Percentiles rank a stretch among this genome's conserved stretches.
phyloP scores from a whole-genome alignment of 2,329 filamentous ascomycete species.

The Penicillium sp. region DNA sequence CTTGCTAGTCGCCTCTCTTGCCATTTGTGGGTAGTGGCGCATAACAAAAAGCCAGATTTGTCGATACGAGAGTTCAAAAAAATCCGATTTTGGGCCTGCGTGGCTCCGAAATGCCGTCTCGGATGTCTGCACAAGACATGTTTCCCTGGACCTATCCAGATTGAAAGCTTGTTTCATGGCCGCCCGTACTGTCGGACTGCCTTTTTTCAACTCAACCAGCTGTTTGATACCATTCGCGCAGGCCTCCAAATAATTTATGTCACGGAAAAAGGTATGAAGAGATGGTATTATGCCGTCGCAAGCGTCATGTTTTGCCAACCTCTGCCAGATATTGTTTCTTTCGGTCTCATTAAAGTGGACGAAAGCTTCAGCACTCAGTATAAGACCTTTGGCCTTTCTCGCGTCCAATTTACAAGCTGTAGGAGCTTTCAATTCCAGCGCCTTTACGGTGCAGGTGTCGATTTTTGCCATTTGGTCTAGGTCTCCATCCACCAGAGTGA shows the following conservation, averaged over 20 bases:
- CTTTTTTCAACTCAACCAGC: not conserved
- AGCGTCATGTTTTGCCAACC: slow-evolving; percentile 17
- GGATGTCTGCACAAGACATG: too few species aligned
- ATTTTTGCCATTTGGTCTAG: slow-evolving; percentile 27
- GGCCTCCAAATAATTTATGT: not conserved
- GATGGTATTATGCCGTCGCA: slow-evolving; percentile 32
- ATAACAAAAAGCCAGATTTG: too few species aligned
- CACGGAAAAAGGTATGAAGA: slow-evolving; percentile 34
- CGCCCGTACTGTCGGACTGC: too few species aligned
- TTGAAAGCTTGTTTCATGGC: too few species aligned
- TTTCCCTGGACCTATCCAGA: too few species aligned
- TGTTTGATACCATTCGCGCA: not conserved
- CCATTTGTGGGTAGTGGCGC: too few species aligned
- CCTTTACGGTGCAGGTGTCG: too few species aligned
- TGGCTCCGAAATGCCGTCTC: too few species aligned
- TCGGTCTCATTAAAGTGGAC: slow-evolving; percentile 30
- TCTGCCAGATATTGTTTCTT: slow-evolving; percentile 31
- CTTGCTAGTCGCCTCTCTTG: too few species aligned
- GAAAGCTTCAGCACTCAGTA: slow-evolving; percentile 35
- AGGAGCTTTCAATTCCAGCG: slow-evolving; percentile 33
- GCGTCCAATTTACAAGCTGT: slow-evolving; percentile 20
- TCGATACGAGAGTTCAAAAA: too few species aligned
- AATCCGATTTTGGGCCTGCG: too few species aligned
- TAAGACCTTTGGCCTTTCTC: slow-evolving; percentile 23
- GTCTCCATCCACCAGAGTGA: slow-evolving; percentile 29